Evolutionary conservation across 2,329 filamentous ascomycete genomes (phyloP).

Genomic region (Rhytidhysteron rufulum): DNA sequence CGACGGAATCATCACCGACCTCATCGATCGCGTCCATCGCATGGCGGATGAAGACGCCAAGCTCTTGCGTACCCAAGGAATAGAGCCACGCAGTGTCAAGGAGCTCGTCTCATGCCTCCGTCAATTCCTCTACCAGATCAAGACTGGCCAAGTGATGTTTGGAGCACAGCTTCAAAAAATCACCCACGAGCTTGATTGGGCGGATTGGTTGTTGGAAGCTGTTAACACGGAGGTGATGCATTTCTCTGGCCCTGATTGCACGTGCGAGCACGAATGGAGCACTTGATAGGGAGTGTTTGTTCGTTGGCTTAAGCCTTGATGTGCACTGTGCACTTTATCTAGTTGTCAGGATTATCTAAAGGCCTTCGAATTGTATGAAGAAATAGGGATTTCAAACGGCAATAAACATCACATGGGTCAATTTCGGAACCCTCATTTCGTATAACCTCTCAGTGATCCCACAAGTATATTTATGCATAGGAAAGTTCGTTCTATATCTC

Average conservation of each 20-base stretch:
- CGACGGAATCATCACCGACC: slow-evolving; percentile 9
- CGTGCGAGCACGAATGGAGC: slow-evolving; percentile 22
- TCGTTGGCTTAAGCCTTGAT: too few species aligned
- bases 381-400: too few species aligned
- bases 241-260: slow-evolving; percentile 20
- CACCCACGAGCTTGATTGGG: slow-evolving; percentile 27
- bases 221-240: slow-evolving; percentile 24
- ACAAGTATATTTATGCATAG: too few species aligned
- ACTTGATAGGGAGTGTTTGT: not conserved
- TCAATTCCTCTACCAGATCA: slow-evolving; percentile 13
- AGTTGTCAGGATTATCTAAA: too few species aligned
- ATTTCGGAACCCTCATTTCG: too few species aligned
- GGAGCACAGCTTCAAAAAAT: slow-evolving; percentile 18
- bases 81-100: slow-evolving; percentile 2
- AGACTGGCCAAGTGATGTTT: slow-evolving; percentile 15
- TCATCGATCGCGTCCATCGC: slow-evolving; percentile 19
- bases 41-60: slow-evolving; percentile 14
- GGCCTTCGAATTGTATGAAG: too few species aligned
- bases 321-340: too few species aligned
- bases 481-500: too few species aligned
- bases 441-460: too few species aligned
- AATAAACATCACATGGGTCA: too few species aligned
- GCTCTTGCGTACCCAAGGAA: not conserved
- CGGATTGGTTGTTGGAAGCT: slow-evolving; percentile 24
- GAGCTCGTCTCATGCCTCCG: slow-evolving; percentile 14